Evolutionary conservation across 208 protist genomes (phyloP), one percentile per base, ranked within the genome.

Genomic region (Endotrypanum monterogeii): DNA sequence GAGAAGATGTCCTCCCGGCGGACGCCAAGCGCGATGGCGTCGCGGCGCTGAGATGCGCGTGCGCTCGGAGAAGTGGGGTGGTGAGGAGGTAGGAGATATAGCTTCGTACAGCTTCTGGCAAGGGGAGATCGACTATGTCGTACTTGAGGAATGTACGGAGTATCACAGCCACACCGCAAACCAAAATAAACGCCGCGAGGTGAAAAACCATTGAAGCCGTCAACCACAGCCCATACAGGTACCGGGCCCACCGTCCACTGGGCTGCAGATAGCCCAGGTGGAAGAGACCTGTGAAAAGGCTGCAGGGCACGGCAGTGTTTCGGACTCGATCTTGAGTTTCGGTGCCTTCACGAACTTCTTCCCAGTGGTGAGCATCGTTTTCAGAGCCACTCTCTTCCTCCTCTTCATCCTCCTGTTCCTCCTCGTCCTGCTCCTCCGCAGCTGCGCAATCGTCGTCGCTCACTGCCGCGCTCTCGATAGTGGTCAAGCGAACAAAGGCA

Each of bases 91-190:
- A 73, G 28, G 86, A 71, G 48, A 93, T 41, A 54, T 62, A 70
- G 41, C 46, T n/a, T 20, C 73, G 80, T 32, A 90, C n/a, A 48
- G 54, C 56, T n/a, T 73, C 51, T 18, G 86, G 86, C 48, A 89
- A 50, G 6, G 89, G 89, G 18, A 90, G 77, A 37, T 85, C 78
- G 58, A 71, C 80, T 32, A 89, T 75, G 66, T 89, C 73, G 30
- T 84, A 58, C 58, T 76, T 73, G 54, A 91, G 76, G 5, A 90
- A 48, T 14, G 89, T 67, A 30, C 86, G 89, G 61, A 90, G 74
- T 39, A 57, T 75, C 48, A 76, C 74, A 6, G 80, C 79, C 14
- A 88, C 25, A n/a, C 89, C 52, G 50, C 88, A 74, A 16, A 83
- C 67, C 7, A 44, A 65, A 44, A 84, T 84, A 51, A 90, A 90